These are phyloP conservation scores for Paradendryphiella salina DNA, from an alignment of 2,329 filamentous ascomycete genomes.

Conservation along the genomic window DNA sequence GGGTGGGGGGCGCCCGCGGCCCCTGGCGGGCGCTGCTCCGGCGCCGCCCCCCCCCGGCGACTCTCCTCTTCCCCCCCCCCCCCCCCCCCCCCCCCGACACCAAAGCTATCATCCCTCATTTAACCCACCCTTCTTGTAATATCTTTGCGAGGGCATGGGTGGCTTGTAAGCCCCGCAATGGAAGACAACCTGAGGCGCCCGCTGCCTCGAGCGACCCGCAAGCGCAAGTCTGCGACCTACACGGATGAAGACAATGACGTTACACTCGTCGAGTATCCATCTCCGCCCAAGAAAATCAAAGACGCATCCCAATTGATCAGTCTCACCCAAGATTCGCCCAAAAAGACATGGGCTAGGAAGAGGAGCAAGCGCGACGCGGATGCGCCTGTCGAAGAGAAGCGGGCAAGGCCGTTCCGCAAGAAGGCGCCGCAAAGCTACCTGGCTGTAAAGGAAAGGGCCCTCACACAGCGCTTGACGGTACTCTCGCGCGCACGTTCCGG, in stretches of 20 bases:
- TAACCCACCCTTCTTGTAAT: background rate
- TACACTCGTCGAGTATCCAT: background rate
- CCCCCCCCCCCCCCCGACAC: background rate
- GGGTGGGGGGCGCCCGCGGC: too few species aligned
- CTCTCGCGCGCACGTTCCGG: slow-evolving; percentile 55
- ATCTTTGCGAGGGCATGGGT: too few species aligned
- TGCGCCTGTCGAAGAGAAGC: slow-evolving; percentile 35
- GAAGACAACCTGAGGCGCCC: background rate
- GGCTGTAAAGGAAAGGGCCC: slow-evolving; percentile 54
- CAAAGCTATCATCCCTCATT: too few species aligned
- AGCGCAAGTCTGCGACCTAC: slow-evolving; percentile 27
- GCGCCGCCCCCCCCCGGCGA: too few species aligned
- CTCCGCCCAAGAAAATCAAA: slow-evolving; percentile 10
- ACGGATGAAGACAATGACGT: slow-evolving; percentile 11
- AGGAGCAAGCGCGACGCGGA: slow-evolving; percentile 22
- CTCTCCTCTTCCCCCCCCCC: too few species aligned
- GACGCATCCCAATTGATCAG: slow-evolving; percentile 10
- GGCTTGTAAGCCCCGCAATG: background rate
- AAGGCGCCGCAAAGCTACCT: slow-evolving; percentile 53
- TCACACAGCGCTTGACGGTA: slow-evolving; percentile 61
- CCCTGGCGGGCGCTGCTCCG: too few species aligned
- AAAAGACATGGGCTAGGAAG: slow-evolving; percentile 21
- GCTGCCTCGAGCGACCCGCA: slow-evolving; percentile 17
- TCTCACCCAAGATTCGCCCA: slow-evolving; percentile 14
- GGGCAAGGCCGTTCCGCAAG: slow-evolving; percentile 36